Evolutionary conservation across 1,284 basidiomycete species (phyloP).

Genomic region (Boletellus deceptivus): DNA sequence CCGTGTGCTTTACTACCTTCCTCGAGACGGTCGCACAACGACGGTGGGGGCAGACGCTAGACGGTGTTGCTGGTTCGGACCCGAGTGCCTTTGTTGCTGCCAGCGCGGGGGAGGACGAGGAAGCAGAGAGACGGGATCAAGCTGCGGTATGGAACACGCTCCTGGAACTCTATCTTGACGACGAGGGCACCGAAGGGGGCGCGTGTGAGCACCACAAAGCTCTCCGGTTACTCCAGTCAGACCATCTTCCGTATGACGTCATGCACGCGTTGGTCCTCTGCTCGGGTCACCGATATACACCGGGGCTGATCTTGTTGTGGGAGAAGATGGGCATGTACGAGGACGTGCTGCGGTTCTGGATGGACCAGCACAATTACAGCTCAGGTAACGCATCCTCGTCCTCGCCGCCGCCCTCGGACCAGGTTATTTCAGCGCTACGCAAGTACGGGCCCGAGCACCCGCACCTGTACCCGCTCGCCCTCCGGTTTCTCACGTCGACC

Average conservation of each 20-base stretch:
- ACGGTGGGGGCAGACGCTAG: constrained; percentile 80
- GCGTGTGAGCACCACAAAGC: constrained; percentile 50
- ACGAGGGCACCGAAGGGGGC: constrained; percentile 20
- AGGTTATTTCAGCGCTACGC: constrained; percentile 73
- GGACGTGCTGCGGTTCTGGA: constrained; percentile 91
- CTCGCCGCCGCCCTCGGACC: constrained; percentile 41
- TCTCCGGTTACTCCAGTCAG: constrained; percentile 61
- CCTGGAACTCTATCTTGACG: constrained; percentile 82
- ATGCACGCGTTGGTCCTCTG: constrained; percentile 94
- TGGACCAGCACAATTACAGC: constrained; percentile 55
- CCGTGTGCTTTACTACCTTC: constrained; percentile 80
- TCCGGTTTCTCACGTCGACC: constrained; percentile 86
- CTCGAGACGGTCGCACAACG: constrained; percentile 83
- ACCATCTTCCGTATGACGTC: constrained; percentile 77
- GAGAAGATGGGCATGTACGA: constrained; percentile 96
- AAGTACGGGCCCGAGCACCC: constrained; percentile 73
- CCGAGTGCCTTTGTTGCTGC: not conserved
- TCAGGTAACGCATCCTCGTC: constrained; percentile 30
- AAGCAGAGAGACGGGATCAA: constrained; percentile 69
- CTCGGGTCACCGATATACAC: constrained; percentile 77
- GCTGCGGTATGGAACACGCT: constrained; percentile 94
- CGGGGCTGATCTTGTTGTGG: constrained; percentile 87
- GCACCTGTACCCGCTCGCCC: constrained; percentile 84
- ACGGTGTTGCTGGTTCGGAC: constrained; percentile 29
- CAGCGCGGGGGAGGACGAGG: constrained; percentile 41